Conservation (phyloP, 2,329 filamentous ascomycete genomes). For the Paracamarosporium sp. region DNA sequence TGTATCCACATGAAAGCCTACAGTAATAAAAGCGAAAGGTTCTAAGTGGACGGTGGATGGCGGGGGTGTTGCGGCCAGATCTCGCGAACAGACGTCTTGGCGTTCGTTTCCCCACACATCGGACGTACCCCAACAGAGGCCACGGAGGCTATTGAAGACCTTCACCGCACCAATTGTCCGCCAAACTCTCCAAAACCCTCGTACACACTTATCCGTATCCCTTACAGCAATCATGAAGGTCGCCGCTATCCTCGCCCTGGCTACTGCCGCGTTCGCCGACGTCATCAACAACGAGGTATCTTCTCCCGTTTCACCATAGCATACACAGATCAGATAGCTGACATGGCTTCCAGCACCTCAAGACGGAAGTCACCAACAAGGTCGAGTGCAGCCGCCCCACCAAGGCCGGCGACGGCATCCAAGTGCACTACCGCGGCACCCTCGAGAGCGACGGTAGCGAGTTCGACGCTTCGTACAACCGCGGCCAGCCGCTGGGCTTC, state of each 20-base stretch:
- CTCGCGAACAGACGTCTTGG: conserved; percentile 1
- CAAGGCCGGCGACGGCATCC: conserved; percentile 73
- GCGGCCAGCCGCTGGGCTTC: conserved; percentile 79
- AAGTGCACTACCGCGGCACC: conserved; percentile 89
- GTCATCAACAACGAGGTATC: conserved; percentile 42
- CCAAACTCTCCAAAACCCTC: not conserved
- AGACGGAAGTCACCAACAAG: conserved; percentile 76
- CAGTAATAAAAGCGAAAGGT: too few species aligned
- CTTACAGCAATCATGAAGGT: conserved; percentile 50
- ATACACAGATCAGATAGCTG: conserved; percentile 12
- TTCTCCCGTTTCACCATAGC: not conserved
- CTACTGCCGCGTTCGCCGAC: conserved; percentile 53
- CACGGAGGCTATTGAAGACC: not conserved
- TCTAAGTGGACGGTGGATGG: too few species aligned
- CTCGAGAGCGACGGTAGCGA: conserved; percentile 71
- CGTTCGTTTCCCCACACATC: conserved; percentile 1
- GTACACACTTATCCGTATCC: not conserved
- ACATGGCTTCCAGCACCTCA: conserved; percentile 61
- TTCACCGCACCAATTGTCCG: not conserved
- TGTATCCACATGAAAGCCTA: too few species aligned
- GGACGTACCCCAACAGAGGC: conserved; percentile 5
- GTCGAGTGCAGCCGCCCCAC: conserved; percentile 83
- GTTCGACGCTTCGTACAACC: conserved; percentile 70
- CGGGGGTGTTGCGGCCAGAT: conserved; percentile 5
- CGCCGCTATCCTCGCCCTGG: conserved; percentile 54